These are phyloP conservation scores for Aspergillus nanangensis DNA, from an alignment of 495 filamentous ascomycete genomes.

Conservation along the genomic window DNA sequence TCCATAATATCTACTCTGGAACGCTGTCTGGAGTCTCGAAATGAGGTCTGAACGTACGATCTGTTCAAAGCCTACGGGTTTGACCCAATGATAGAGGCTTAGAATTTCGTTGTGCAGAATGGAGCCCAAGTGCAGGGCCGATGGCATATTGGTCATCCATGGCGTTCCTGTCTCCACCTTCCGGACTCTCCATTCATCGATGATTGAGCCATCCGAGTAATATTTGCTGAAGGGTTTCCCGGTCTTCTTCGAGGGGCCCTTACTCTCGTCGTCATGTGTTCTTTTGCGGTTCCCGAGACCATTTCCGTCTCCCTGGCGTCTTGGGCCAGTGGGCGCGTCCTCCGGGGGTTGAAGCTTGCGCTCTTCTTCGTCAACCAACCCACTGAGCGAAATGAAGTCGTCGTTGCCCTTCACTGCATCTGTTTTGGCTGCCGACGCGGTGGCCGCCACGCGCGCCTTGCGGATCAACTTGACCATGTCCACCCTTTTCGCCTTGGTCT, in stretches of 20 bases:
- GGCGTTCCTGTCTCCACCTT: constrained; percentile 49
- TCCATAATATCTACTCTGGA: constrained; percentile 47
- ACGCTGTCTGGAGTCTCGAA: constrained; percentile 49
- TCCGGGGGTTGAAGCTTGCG: constrained; percentile 23
- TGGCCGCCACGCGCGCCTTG: constrained; percentile 57
- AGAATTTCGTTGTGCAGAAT: constrained; percentile 79
- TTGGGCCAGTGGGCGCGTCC: constrained; percentile 33
- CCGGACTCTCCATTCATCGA: constrained; percentile 52
- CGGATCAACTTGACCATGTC: constrained; percentile 85
- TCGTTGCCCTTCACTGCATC: constrained; percentile 58
- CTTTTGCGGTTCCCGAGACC: constrained; percentile 59
- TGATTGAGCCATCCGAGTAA: constrained; percentile 42
- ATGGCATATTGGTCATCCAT: constrained; percentile 45
- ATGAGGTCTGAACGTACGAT: constrained; percentile 69
- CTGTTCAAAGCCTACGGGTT: constrained; percentile 72
- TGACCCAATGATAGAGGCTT: constrained; percentile 83
- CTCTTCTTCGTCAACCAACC: constrained; percentile 45
- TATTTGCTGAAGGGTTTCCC: constrained; percentile 42
- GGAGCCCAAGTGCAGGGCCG: constrained; percentile 26
- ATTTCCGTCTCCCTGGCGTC: constrained; percentile 14
- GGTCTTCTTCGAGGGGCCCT: constrained; percentile 36
- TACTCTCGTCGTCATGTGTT: constrained; percentile 65
- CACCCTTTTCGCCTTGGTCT: constrained; percentile 60
- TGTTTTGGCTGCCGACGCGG: constrained; percentile 32
- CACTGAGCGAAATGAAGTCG: constrained; percentile 81